Conservation (phyloP, 805 yeast species). For the Ogataea neopini region DNA sequence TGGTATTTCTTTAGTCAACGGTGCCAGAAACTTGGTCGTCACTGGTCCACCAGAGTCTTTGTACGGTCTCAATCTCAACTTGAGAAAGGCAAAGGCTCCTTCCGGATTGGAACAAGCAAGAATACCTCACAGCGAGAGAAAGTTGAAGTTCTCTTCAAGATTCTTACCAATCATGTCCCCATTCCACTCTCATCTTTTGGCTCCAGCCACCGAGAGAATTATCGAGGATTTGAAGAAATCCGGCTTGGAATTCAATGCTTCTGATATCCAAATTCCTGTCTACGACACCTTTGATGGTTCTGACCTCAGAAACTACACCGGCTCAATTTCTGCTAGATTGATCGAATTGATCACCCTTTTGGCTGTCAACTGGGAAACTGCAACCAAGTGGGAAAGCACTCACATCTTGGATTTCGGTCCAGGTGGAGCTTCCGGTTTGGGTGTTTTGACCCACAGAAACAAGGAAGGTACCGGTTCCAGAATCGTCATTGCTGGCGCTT, state of each 20-base stretch:
- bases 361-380: slow-evolving; percentile 93
- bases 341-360: slow-evolving; percentile 81
- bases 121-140: slow-evolving; percentile 91
- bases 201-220: slow-evolving; percentile 68
- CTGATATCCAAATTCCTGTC: slow-evolving; percentile 77
- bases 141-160: slow-evolving; percentile 87
- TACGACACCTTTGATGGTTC: slow-evolving; percentile 85
- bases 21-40: slow-evolving; percentile 93
- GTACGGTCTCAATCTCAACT: slow-evolving; percentile 88
- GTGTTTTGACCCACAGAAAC: slow-evolving; percentile 93
- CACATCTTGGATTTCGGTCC: slow-evolving; percentile 98
- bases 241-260: slow-evolving; percentile 54
- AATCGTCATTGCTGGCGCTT: slow-evolving; percentile 88
- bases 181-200: slow-evolving; percentile 88
- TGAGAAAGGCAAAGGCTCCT: slow-evolving; percentile 93
- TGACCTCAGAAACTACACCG: slow-evolving; percentile 60
- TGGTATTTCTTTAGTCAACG: slow-evolving; percentile 87
- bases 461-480: slow-evolving; percentile 99
- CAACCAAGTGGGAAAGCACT: slow-evolving; percentile 78
- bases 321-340: slow-evolving; percentile 65
- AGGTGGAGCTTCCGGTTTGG: slow-evolving; percentile 96
- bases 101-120: slow-evolving; percentile 94
- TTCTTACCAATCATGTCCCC: slow-evolving; percentile 96
- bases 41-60: slow-evolving; percentile 98
- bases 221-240: slow-evolving; percentile 62